These are phyloP conservation scores for Auxenochlorella pyrenoidosa DNA, from an alignment of 139 green algal species.

Conservation along the genomic window DNA sequence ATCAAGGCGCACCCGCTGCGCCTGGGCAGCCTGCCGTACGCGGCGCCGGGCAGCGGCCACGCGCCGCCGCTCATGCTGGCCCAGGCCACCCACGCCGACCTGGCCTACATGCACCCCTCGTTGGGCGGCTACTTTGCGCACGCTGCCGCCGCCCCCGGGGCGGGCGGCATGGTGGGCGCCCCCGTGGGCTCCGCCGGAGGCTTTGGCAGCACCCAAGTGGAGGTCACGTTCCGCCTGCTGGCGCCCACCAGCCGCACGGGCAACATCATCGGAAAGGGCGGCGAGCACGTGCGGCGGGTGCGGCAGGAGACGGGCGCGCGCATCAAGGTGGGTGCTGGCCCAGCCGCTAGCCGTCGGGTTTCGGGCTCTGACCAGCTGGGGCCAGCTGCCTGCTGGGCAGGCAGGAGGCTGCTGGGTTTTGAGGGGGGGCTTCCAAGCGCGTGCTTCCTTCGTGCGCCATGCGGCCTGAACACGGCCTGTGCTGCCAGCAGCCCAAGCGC, in stretches of 20 bases:
- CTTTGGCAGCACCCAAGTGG: constrained; percentile 22
- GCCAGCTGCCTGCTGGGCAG: background rate
- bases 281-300: constrained; percentile 46
- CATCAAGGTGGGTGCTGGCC: constrained; percentile 39
- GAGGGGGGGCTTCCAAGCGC: no score
- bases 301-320: constrained; percentile 45
- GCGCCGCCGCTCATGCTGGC: background rate
- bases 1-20: constrained; percentile 34
- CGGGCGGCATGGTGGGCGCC: background rate
- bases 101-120: background rate
- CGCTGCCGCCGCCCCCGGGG: background rate
- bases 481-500: no score
- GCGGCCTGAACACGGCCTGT: no score
- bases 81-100: background rate
- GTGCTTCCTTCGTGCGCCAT: no score
- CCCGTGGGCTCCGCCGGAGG: background rate
- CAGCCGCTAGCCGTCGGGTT: no score
- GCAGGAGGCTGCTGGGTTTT: no score
- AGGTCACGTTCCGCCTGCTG: constrained; percentile 48
- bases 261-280: constrained; percentile 46
- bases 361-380: no score
- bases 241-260: constrained; percentile 33
- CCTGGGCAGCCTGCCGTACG: background rate
- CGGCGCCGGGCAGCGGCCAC: background rate
- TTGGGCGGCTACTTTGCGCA: constrained; percentile 4